phyloP scores from a whole-genome alignment of 805 yeast species.

The Yarrowia yakushimensis region DNA sequence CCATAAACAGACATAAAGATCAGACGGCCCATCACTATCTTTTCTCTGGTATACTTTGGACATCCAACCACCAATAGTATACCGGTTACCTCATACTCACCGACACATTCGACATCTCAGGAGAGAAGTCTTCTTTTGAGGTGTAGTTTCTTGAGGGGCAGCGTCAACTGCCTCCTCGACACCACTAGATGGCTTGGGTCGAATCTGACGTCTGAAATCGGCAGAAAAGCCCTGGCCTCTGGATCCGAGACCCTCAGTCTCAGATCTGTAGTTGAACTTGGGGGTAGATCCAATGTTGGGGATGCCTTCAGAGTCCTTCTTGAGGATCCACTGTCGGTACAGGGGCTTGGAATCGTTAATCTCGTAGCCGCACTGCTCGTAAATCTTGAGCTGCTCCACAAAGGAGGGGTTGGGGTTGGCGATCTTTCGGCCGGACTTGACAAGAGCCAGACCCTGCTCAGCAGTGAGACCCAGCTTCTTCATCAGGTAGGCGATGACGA shows the following conservation, averaged over 20 bases:
- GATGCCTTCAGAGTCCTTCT: conserved; percentile 33
- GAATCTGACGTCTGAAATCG: conserved; percentile 11
- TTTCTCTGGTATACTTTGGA: background rate
- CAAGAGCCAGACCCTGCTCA: conserved; percentile 68
- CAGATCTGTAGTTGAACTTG: conserved; percentile 39
- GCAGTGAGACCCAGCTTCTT: conserved; percentile 57
- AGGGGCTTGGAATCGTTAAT: conserved; percentile 35
- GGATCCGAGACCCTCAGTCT: conserved; percentile 10
- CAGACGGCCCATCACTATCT: background rate
- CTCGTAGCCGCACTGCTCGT: conserved; percentile 44
- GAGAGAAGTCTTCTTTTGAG: background rate
- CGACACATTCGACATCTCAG: conserved; percentile 25
- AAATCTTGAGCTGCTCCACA: conserved; percentile 64
- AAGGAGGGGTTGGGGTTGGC: conserved; percentile 75
- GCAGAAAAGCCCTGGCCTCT: conserved; percentile 21
- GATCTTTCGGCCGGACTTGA: conserved; percentile 49
- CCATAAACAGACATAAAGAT: no score
- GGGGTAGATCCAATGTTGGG: conserved; percentile 33
- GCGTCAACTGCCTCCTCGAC: background rate
- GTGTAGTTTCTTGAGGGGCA: background rate
- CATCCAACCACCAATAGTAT: background rate
- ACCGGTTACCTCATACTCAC: conserved; percentile 19
- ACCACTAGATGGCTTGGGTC: background rate
- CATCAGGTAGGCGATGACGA: conserved; percentile 87
- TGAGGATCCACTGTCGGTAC: conserved; percentile 43